Evolutionary conservation across 78 protist genomes (phyloP).

Genomic region (Emiliania huxleyi): DNA sequence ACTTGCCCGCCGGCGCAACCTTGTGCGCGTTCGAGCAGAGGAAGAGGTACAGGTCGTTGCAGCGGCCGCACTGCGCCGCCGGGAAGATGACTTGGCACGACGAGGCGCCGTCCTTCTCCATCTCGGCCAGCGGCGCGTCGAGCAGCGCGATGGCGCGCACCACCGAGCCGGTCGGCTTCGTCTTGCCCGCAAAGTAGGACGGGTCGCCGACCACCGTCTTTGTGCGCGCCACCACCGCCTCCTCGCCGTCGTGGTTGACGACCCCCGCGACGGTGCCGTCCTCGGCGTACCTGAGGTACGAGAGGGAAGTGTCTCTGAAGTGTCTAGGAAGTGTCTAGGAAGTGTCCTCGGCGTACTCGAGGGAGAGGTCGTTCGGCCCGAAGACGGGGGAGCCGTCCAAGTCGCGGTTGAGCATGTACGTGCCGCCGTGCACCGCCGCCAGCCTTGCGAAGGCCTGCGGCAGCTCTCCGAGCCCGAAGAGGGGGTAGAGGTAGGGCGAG

Average conservation of each 20-base stretch:
- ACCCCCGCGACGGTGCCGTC: slow-evolving; percentile 84
- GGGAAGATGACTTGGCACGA: slow-evolving; percentile 90
- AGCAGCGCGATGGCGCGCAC: slow-evolving; percentile 93
- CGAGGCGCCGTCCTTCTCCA: slow-evolving; percentile 50
- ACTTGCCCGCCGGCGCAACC: slow-evolving; percentile 87
- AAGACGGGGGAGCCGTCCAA: slow-evolving; percentile 58
- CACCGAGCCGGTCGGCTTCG: slow-evolving; percentile 64
- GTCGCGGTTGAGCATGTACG: slow-evolving; percentile 93
- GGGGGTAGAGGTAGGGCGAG: slow-evolving; percentile 97
- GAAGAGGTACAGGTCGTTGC: slow-evolving; percentile 89
- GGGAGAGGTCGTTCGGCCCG: background rate
- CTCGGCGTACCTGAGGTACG: slow-evolving; percentile 74
- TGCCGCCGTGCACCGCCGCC: slow-evolving; percentile 97
- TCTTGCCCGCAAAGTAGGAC: slow-evolving; percentile 93
- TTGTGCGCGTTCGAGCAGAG: slow-evolving; percentile 71
- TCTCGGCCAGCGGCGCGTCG: slow-evolving; percentile 76
- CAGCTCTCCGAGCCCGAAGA: slow-evolving; percentile 97
- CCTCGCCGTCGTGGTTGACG: slow-evolving; percentile 70
- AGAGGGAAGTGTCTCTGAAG: too few species aligned
- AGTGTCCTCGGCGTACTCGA: background rate
- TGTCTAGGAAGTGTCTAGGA: too few species aligned
- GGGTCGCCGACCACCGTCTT: slow-evolving; percentile 91
- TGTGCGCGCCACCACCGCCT: slow-evolving; percentile 54
- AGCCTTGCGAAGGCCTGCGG: slow-evolving; percentile 90
- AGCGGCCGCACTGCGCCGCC: slow-evolving; percentile 76